Percentiles rank a stretch among this genome's conserved stretches.
Evolutionary conservation across 345 rosid genomes (phyloP).

Genomic region (Balakata baccata): DNA sequence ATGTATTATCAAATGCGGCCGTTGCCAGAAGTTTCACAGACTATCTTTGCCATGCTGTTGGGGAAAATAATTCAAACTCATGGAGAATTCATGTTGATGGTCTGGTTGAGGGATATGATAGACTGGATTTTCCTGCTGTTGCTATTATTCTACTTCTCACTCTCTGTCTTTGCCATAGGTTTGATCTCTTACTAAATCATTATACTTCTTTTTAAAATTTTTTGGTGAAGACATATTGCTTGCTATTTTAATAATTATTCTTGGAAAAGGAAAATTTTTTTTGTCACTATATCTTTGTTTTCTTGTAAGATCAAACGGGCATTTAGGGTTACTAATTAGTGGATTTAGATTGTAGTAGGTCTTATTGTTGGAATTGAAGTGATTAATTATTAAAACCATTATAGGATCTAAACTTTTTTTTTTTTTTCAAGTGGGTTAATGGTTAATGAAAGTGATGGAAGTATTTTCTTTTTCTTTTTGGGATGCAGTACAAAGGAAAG

Average conservation of each 20-base stretch:
- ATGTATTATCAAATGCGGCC: slow-evolving; percentile 90
- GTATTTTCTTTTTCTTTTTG: neutral
- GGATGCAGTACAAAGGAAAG: slow-evolving; percentile 87
- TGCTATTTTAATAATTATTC: slow-evolving; percentile 12
- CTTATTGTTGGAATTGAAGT: neutral
- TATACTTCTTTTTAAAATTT: neutral
- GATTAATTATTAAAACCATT: neutral
- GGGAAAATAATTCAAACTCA: slow-evolving; percentile 42
- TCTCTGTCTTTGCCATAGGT: slow-evolving; percentile 82
- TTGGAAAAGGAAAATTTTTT: slow-evolving; percentile 7
- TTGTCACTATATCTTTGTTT: slow-evolving; percentile 11
- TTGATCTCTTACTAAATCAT: slow-evolving; percentile 5
- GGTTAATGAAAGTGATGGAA: slow-evolving; percentile 34
- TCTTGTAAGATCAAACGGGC: slow-evolving; percentile 16
- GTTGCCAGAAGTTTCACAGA: slow-evolving; percentile 88
- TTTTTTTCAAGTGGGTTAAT: slow-evolving; percentile 4
- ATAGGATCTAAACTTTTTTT: too few relatives aligned
- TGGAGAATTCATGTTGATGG: slow-evolving; percentile 79
- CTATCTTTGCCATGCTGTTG: slow-evolving; percentile 65
- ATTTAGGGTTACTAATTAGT: slow-evolving; percentile 13
- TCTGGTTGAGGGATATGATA: slow-evolving; percentile 55
- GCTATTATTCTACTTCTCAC: slow-evolving; percentile 82
- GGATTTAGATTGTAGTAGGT: slow-evolving; percentile 8
- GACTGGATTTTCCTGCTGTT: slow-evolving; percentile 80
- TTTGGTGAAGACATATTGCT: neutral